Base-by-base conservation (phyloP, 1,284 basidiomycete genomes). In the Puccinia horiana region DNA sequence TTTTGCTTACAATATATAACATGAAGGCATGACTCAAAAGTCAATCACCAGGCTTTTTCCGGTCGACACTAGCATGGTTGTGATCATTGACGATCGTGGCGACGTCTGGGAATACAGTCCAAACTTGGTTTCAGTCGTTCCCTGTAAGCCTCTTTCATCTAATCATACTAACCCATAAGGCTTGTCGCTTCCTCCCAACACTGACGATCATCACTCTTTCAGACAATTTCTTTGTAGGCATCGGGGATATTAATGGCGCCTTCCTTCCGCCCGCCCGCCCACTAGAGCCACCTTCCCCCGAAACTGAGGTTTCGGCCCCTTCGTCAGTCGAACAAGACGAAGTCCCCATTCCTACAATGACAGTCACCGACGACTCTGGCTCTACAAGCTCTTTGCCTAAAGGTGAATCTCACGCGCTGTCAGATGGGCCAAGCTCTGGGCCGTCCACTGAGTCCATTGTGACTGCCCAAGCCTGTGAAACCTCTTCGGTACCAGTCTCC, bases 181-280 rank as follows among this genome's bases (percentile, higher is more conserved):
- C 76, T 76, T 61, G 52, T 11, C 32, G 14, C 6, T 20, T 26
- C 42, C 67, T 32, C 26, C 40, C n/a, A 20, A 74, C 37, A 29
- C 42, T 49, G 76, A 42, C 49, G 72, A 20, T 26, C 44, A 16
- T 75, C 32, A 26, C 42, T 84, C 81, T 20, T 78, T 40, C 85
- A 96, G 94, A 95, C 86, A 95, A 98, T 86, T 99, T 99, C 88
- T 99, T 98, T 86, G 90, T 98, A 82, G 96, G 96, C n/a, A 98
- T 97, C 84, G 96, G 96, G 73, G 96, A 99, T 87, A 98, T 99
- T 87, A 99, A 99, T 87, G 94, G 94, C 3, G 90, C 93, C 0
- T 96, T 97, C 87, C 89, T 98, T 8, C 94, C 94, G 12, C 79
- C 79, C 16, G 67, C 67, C 47, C 77, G 67, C 5, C 67, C 29